Base-by-base conservation (phyloP, 345 rosid species). In the Eucalyptus camaldulensis region DNA sequence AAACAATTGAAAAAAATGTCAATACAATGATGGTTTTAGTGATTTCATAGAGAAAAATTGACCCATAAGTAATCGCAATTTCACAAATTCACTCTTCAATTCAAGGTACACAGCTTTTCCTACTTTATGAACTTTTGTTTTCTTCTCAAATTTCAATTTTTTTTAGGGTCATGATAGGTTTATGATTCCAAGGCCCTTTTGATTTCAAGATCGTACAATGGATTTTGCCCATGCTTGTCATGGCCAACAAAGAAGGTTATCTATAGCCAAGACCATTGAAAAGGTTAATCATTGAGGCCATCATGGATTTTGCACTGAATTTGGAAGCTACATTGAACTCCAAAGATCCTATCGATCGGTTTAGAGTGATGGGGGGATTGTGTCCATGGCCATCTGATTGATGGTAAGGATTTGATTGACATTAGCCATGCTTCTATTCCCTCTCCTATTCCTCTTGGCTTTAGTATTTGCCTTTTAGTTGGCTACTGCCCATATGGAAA, bases 161-260 rank as follows among this genome's bases (percentile, higher is more conserved):
- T 69, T 33, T 10, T 17, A 10, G 13, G 45, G 83, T 21, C 47
- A 21, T 37, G 47, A 76, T 87, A 49, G 43, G 45, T 54, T 87
- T 31, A 69, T 47, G 88, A 67, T 87, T 87, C 88, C 14, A 37
- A 87, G 37, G 88, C 47, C 47, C 60, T 25, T 80, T 54, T 49
- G 85, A 67, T 31, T 53, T 27, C 62, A 17, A 37, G 83, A 37
- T 76, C 83, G 83, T 76, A 76, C 83, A 40, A 87, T 87, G 83
- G 83, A 67, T 87, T 87, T 67, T 87, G 83, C 88, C 88, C 83
- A 87, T 87, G 88, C 88, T 65, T 47, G 88, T 87, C 72, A 87
- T 87, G 88, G 88, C 85, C 54, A 47, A 50, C 87, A 29, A 44
- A 53, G 87, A 44, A 33, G 25, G 65, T 86, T 86, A 51, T 86